Evolutionary conservation across 2,329 filamentous ascomycete genomes (phyloP).

Genomic region (Cadophora sp.): DNA sequence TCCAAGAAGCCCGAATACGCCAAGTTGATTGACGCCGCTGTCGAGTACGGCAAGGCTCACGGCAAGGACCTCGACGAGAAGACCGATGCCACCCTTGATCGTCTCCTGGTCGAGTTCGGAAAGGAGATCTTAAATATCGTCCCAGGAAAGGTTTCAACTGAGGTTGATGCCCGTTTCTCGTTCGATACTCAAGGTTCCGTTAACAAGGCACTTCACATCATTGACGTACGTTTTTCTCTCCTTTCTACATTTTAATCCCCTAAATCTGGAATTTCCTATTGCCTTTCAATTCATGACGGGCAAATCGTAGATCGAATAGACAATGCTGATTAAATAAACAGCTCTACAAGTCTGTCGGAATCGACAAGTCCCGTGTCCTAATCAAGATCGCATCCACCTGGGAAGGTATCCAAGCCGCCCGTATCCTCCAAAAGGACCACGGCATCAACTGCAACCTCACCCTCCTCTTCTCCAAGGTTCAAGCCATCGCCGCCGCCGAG

Average conservation of each 20-base stretch:
- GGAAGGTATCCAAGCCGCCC: constrained; percentile 99
- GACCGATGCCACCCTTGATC: constrained; percentile 90
- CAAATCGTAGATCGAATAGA: neutral
- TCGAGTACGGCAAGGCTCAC: constrained; percentile 83
- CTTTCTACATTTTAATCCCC: too few species aligned
- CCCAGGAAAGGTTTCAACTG: constrained; percentile 97
- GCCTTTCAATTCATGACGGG: too few species aligned
- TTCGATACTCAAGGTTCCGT: constrained; percentile 94
- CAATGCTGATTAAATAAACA: constrained; percentile 48
- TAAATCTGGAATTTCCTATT: too few species aligned
- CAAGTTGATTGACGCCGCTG: constrained; percentile 84
- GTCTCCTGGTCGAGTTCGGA: constrained; percentile 96
- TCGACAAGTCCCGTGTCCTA: constrained; percentile 91
- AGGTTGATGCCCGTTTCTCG: constrained; percentile 95
- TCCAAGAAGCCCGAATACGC: constrained; percentile 98
- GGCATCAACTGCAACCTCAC: constrained; percentile 98
- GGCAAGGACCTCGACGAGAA: constrained; percentile 75
- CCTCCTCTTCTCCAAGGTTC: constrained; percentile 94
- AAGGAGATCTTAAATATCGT: constrained; percentile 97
- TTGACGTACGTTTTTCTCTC: constrained; percentile 71
- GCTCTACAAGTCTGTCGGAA: constrained; percentile 93
- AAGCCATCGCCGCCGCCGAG: constrained; percentile 96
- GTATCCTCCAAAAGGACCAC: constrained; percentile 95
- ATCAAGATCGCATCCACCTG: constrained; percentile 99
- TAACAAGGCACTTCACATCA: constrained; percentile 95